Evolutionary conservation across 352 stramenopile genomes (phyloP), one percentile per base, ranked within the genome.

Genomic region (Globisporangium barbulae): DNA sequence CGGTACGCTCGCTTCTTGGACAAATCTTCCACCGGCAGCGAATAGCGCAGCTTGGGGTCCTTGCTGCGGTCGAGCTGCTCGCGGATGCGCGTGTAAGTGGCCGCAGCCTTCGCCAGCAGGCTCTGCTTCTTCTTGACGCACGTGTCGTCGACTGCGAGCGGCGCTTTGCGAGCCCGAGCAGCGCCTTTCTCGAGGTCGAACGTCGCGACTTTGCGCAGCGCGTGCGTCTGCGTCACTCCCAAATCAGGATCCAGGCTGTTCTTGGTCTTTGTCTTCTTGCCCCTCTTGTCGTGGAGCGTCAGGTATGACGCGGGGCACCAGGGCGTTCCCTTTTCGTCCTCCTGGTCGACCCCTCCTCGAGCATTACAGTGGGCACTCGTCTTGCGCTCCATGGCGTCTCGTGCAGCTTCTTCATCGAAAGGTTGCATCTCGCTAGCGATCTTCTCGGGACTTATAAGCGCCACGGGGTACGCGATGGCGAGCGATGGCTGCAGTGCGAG

Each of bases 261-360:
- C 54, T 60, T 30, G 8, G 39, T 44, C 12, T 21, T 15, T 13
- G 49, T 10, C 30, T 39, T 30, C 30, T 41, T 42, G 17, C 70
- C 75, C 3, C 47, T 30, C 17, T 70, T 66, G 53, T 59, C 59
- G 9, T 22, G 45, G 17, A 69, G 56, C 10, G 56, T 70, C 10
- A 68, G 60, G 25, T 53, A 72, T 0, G 75, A 78, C 1, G 79
- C 75, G 28, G 79, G 78, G 44, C 69, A 81, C 80, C 80, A 89
- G 3, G 73, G 68, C 10, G 61, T 59, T 3, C 63, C 44, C 2
- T 21, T 7, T 6, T 42, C n/a, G n/a, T 17, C 39, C 35, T 67
- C 39, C n/a, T 47, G 25, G 45, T 31, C 5, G 17, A 12, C 25
- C 9, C n/a, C 13, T 5, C 15, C 49, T 33, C 25, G 7, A 31